phyloP scores from a whole-genome alignment of 2,329 filamentous ascomycete species.

The Knufia petricola region DNA sequence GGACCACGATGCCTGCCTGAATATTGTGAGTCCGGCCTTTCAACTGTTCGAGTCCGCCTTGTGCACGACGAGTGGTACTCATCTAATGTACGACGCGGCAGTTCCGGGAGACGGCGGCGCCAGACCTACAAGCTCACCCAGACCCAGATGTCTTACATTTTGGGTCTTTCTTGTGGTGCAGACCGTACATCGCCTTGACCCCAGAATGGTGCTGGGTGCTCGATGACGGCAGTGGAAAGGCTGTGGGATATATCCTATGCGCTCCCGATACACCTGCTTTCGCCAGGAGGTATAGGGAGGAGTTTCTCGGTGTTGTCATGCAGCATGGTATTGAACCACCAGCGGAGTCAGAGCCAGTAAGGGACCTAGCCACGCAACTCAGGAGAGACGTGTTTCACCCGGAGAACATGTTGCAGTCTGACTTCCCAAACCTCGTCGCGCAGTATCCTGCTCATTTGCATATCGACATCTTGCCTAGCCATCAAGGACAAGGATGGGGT shows the following conservation, averaged over 20 bases:
- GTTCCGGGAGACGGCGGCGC: constrained; percentile 19
- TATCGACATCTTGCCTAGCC: constrained; percentile 16
- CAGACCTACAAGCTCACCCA: constrained; percentile 12
- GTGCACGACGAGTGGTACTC: too few relatives aligned
- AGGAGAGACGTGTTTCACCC: constrained; percentile 17
- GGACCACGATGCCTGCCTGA: too few relatives aligned
- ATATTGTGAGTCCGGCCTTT: too few relatives aligned
- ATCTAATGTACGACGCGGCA: constrained; percentile 4
- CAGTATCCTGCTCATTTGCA: constrained; percentile 20
- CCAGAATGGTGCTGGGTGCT: constrained; percentile 18
- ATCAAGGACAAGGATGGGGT: constrained; percentile 18
- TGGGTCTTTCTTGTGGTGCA: constrained; percentile 19
- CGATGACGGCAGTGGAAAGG: constrained; percentile 17
- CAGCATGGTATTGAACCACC: constrained; percentile 13
- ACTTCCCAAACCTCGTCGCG: constrained; percentile 15
- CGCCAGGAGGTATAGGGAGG: constrained; percentile 11
- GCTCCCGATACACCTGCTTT: constrained; percentile 16
- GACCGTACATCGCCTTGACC: constrained; percentile 15
- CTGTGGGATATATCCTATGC: constrained; percentile 19
- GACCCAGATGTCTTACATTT: constrained; percentile 13
- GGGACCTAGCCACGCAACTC: constrained; percentile 15
- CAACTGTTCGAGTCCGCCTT: too few relatives aligned
- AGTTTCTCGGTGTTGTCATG: constrained; percentile 14
- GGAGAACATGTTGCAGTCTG: constrained; percentile 13
- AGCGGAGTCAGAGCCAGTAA: constrained; percentile 9